These are phyloP conservation scores for Hemisphaericaspora nanyangensis DNA, from an alignment of 805 yeast genomes.

Conservation along the genomic window DNA sequence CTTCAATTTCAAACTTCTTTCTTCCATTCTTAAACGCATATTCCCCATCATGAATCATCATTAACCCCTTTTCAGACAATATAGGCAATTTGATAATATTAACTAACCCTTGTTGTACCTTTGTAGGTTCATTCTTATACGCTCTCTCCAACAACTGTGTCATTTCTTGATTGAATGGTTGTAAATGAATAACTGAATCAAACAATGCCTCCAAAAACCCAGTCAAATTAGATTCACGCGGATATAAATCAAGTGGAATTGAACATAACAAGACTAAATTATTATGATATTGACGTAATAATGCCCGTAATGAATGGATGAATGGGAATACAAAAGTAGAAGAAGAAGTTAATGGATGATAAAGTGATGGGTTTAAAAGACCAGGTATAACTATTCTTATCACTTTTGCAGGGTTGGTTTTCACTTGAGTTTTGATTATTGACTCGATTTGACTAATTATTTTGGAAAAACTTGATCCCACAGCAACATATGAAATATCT, in stretches of 20 bases:
- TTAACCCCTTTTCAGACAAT: slow-evolving; percentile 71
- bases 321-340: slow-evolving; percentile 55
- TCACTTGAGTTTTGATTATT: slow-evolving; percentile 29
- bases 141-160: slow-evolving; percentile 61
- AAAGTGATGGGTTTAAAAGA: slow-evolving; percentile 75
- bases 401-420: slow-evolving; percentile 41
- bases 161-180: slow-evolving; percentile 79
- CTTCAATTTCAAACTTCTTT: slow-evolving; percentile 79
- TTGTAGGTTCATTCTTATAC: slow-evolving; percentile 67
- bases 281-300: slow-evolving; percentile 44
- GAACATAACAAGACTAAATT: slow-evolving; percentile 53
- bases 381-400: slow-evolving; percentile 71
- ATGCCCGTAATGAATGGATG: slow-evolving; percentile 51
- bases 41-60: slow-evolving; percentile 72
- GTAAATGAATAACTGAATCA: slow-evolving; percentile 70
- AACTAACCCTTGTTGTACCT: slow-evolving; percentile 81
- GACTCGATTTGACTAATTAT: slow-evolving; percentile 41
- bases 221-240: slow-evolving; percentile 46
- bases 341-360: slow-evolving; percentile 46
- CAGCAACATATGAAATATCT: slow-evolving; percentile 57
- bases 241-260: slow-evolving; percentile 61
- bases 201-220: slow-evolving; percentile 52
- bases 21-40: slow-evolving; percentile 71
- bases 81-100: slow-evolving; percentile 71
- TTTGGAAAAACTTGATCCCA: slow-evolving; percentile 17